Evolutionary conservation across 2,329 filamentous ascomycete genomes (phyloP), one percentile per base, ranked within the genome.

Genomic region (Xylariaceae sp.): DNA sequence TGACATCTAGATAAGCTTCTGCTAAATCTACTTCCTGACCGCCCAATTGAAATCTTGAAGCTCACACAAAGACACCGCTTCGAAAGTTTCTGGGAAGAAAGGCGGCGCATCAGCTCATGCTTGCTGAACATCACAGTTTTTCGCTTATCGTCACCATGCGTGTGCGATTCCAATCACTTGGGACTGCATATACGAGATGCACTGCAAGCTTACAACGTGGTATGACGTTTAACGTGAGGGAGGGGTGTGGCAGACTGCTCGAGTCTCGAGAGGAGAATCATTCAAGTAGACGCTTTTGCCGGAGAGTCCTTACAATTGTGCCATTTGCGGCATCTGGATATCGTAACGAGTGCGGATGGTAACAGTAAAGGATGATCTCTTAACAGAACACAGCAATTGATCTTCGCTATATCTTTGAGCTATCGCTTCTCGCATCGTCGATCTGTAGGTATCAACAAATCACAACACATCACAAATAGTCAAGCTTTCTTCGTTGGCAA

Each of bases 171-270:
- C 48, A 45, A 34, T 53, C 24, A 21, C 31, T 41, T 31, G 21
- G 43, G 33, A 21, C 24, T 39, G 53, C 57, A 53, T 17, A 60
- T 53, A 60, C 57, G 57, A 60, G 48, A 26, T 53, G 37, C 23
- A 44, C 17, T 37, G n/a, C 28, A 36, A n/a, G 33, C 33, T 36
- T 36, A 36, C n/a, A 23, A 44, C 9, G 37, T 46, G 17, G 53
- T 60, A 60, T 60, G 53, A 60, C 57, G 57, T 60, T 45, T 23
- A 31, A 39, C 31, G 21, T 23, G 40, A 41, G 34, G 29, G 28
- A n/a, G n/a, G n/a, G n/a, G n/a, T n/a, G n/a, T 28, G 17, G 53
- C n/a, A 14, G n/a, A 28, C 12, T 11, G 36, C 9, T 19, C 11
- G 21, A 17, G 24, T 29, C 19, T 24, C 16, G 17, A n/a, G 21